Conservation (phyloP, 176 grass and related monocot genomes). For the Carex cristatella region DNA sequence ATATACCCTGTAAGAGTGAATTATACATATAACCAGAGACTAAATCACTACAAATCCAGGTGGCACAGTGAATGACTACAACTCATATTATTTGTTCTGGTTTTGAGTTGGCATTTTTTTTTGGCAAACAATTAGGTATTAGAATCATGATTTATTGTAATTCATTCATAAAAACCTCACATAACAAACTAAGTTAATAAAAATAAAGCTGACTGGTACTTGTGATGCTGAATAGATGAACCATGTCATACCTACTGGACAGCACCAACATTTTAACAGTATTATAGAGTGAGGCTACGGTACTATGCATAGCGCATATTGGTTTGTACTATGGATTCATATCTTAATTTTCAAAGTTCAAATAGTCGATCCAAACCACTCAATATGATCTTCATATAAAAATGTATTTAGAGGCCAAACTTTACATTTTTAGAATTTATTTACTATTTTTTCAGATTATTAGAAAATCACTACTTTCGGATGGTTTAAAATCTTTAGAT, state of each 20-base stretch:
- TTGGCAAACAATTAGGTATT: neutral
- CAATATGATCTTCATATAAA: no score
- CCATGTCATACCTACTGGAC: neutral
- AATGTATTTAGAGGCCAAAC: no score
- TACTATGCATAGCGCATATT: no score
- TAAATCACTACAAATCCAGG: neutral
- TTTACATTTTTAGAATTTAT: no score
- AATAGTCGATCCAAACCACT: no score
- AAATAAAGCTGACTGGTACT: neutral
- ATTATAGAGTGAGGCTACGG: neutral
- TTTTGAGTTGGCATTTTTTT: constrained; percentile 2
- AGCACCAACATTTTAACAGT: neutral
- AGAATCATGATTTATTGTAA: neutral
- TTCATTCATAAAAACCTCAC: neutral
- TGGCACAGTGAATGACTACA: neutral
- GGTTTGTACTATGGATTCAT: no score
- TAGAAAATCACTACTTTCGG: no score
- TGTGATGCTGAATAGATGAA: neutral
- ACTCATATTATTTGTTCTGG: neutral
- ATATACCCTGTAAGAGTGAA: neutral
- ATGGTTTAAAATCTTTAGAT: no score
- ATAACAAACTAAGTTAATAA: neutral
- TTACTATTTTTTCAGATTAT: no score
- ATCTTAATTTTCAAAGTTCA: no score
- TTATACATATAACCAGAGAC: neutral